phyloP scores from a whole-genome alignment of 179 eudicot species.

The Carnegiea gigantea region DNA sequence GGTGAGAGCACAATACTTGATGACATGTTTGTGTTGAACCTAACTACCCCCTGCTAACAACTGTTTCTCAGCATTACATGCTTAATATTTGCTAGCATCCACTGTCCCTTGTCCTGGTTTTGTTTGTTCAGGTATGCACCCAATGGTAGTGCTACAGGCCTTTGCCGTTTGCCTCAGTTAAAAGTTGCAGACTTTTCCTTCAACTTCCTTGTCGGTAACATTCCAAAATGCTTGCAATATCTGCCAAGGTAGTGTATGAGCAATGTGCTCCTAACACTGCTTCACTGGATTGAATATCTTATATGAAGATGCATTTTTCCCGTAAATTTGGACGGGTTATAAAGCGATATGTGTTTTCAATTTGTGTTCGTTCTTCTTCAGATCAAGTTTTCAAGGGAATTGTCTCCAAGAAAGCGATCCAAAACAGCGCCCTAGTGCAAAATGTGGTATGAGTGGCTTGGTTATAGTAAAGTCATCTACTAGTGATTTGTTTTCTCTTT shows the following conservation, averaged over 20 bases:
- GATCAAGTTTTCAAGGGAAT: constrained; percentile 82
- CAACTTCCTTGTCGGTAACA: constrained; percentile 69
- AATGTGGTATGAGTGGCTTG: constrained; percentile 59
- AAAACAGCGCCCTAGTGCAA: constrained; percentile 60
- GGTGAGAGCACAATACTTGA: background rate
- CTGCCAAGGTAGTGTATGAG: constrained; percentile 61
- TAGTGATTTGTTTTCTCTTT: background rate
- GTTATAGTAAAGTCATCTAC: background rate
- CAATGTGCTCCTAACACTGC: background rate
- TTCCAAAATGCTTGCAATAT: constrained; percentile 79
- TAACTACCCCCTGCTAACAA: background rate
- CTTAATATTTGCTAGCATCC: background rate
- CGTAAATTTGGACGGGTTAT: background rate
- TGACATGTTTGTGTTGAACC: background rate
- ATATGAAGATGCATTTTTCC: background rate
- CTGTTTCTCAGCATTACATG: background rate
- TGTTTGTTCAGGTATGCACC: constrained; percentile 55
- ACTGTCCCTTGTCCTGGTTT: background rate
- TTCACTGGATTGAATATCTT: background rate
- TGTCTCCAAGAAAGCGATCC: constrained; percentile 67
- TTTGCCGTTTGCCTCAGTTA: constrained; percentile 67
- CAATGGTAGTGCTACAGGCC: constrained; percentile 46
- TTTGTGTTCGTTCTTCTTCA: constrained; percentile 25
- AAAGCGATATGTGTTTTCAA: background rate
- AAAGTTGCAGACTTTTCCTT: constrained; percentile 73